Evolutionary conservation across 768 basidiomycete species (phyloP).

Genomic region (Neoboletus magnificus): DNA sequence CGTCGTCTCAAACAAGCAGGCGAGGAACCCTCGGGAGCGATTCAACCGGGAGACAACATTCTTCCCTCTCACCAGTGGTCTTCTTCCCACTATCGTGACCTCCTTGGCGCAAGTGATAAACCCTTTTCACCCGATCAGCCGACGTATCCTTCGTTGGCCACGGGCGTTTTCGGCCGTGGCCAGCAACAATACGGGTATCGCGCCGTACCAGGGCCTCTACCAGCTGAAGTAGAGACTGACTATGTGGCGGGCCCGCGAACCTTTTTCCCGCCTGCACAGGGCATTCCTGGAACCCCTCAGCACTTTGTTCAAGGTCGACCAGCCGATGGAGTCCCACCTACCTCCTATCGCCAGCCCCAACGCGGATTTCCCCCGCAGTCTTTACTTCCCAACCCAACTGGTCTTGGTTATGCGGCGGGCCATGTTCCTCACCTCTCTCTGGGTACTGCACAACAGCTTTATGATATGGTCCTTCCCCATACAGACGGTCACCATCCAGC

Average conservation of each 20-base stretch:
- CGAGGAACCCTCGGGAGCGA: constrained; percentile 35
- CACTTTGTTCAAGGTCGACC: constrained; percentile 53
- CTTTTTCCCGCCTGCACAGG: constrained; percentile 45
- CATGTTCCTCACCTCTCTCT: constrained; percentile 70
- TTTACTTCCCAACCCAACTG: constrained; percentile 50
- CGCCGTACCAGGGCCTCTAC: constrained; percentile 31
- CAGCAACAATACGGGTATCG: constrained; percentile 54
- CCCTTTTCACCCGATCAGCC: constrained; percentile 44
- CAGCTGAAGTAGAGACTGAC: constrained; percentile 39
- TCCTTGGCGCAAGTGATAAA: constrained; percentile 36
- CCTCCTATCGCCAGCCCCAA: constrained; percentile 60
- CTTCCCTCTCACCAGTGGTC: constrained; percentile 49
- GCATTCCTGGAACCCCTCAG: constrained; percentile 38
- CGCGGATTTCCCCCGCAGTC: constrained; percentile 59
- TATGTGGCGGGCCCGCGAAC: constrained; percentile 57
- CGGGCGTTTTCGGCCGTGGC: constrained; percentile 45
- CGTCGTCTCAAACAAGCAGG: constrained; percentile 72
- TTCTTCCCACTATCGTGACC: constrained; percentile 49
- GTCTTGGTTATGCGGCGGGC: constrained; percentile 48
- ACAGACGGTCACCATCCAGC: constrained; percentile 57
- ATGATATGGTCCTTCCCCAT: constrained; percentile 68
- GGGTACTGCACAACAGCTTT: constrained; percentile 72
- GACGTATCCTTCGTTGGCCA: constrained; percentile 66
- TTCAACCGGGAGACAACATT: constrained; percentile 35
- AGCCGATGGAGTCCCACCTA: constrained; percentile 42